These are phyloP conservation scores for Delitschia confertaspora DNA, from an alignment of 495 filamentous ascomycete genomes.

Conservation along the genomic window DNA sequence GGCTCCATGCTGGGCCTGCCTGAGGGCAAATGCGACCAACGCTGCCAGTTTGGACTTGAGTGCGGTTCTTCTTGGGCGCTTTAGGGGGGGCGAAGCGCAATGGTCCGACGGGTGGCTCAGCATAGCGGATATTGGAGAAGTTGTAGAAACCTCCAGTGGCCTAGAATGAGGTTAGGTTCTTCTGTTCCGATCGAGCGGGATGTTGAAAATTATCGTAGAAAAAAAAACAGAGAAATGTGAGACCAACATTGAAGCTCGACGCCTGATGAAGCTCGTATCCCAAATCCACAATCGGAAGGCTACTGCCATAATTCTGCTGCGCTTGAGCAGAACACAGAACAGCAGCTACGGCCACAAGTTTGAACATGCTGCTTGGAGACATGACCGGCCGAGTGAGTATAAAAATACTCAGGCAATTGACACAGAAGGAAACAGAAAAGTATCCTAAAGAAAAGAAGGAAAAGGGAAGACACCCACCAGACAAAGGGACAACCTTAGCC, in stretches of 20 bases:
- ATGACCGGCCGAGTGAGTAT: too few species aligned
- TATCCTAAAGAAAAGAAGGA: too few species aligned
- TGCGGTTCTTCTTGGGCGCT: conserved; percentile 14
- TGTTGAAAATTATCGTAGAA: too few species aligned
- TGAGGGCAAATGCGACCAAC: conserved; percentile 24
- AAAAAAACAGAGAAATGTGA: too few species aligned
- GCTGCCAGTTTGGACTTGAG: conserved; percentile 13
- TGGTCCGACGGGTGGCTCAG: conserved; percentile 21
- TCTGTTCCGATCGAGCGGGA: too few species aligned
- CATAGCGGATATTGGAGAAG: conserved; percentile 29
- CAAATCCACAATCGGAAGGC: conserved; percentile 21
- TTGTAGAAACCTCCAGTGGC: conserved; percentile 23
- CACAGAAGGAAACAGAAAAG: too few species aligned
- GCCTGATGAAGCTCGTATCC: conserved; percentile 25
- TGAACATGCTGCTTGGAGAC: conserved; percentile 1
- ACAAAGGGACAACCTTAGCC: too few species aligned
- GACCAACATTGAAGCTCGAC: conserved; percentile 23
- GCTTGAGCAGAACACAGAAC: conserved; percentile 1
- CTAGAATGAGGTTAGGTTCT: conserved; percentile 8
- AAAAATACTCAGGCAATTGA: too few species aligned
- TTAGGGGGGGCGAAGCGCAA: conserved; percentile 23
- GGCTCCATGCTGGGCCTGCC: conserved; percentile 10
- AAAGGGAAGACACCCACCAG: too few species aligned
- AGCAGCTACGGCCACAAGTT: background rate
- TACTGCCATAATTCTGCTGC: background rate